Evolutionary conservation across 345 rosid species (phyloP).

Genomic region (Eucalyptus curtisii): DNA sequence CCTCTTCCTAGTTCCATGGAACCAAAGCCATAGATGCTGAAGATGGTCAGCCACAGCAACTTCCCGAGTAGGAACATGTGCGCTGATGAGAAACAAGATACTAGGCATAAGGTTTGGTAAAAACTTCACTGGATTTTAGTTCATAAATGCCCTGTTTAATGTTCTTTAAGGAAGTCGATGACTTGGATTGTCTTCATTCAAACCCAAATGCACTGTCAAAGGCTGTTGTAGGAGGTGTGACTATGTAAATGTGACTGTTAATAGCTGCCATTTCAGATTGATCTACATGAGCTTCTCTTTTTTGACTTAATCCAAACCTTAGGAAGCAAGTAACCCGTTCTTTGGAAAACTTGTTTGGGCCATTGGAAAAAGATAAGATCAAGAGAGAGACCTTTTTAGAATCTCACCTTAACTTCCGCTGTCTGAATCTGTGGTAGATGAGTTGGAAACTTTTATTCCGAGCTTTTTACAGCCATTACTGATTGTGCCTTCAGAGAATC

Average conservation of each 20-base stretch:
- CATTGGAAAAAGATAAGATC: neutral
- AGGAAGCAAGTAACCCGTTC: neutral
- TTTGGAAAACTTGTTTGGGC: neutral
- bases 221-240: neutral
- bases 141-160: neutral
- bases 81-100: conserved; percentile 6
- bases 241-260: neutral
- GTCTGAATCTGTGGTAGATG: neutral
- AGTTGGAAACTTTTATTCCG: conserved; percentile 11
- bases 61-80: conserved; percentile 12
- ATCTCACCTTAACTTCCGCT: conserved; percentile 15
- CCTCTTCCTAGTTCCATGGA: conserved; percentile 9
- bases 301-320: neutral
- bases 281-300: neutral
- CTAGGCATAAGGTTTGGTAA: neutral
- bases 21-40: conserved; percentile 10
- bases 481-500: conserved; percentile 13
- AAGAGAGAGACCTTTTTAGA: neutral
- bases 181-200: neutral
- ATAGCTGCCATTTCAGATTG: neutral
- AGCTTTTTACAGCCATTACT: conserved; percentile 27
- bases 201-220: neutral
- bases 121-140: too few relatives aligned
- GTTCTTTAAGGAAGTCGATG: neutral
- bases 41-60: conserved; percentile 17